A percentile compares a stretch with the other conserved stretches of the same genome.
Conservation (phyloP, 805 yeast genomes). For the Blastobotrys muscicola region DNA sequence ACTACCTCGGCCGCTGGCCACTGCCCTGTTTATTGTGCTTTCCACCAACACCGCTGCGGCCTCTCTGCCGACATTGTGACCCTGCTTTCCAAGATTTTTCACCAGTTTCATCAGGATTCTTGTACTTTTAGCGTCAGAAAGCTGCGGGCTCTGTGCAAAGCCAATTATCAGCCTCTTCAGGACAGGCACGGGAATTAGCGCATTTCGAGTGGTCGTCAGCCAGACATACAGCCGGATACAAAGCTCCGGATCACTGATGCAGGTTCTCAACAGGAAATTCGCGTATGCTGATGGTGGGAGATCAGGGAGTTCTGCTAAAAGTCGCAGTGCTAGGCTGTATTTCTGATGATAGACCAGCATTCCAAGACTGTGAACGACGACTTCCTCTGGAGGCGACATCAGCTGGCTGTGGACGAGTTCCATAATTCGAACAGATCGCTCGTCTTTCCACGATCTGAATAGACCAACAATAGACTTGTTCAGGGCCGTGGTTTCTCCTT, state of each 20-base stretch:
- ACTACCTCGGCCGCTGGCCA: constrained; percentile 17
- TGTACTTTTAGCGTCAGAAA: constrained; percentile 19
- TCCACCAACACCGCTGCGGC: constrained; percentile 18
- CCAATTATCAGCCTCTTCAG: constrained; percentile 18
- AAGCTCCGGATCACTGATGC: constrained; percentile 18
- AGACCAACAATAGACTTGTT: constrained; percentile 9
- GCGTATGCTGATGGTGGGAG: constrained; percentile 8
- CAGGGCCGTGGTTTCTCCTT: neutral
- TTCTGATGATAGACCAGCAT: constrained; percentile 4
- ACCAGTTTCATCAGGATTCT: constrained; percentile 16
- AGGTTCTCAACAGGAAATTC: constrained; percentile 14
- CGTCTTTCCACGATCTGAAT: constrained; percentile 14
- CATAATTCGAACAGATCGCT: constrained; percentile 2
- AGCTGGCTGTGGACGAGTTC: constrained; percentile 13
- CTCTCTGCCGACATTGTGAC: constrained; percentile 2
- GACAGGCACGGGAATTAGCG: constrained; percentile 12
- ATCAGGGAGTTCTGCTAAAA: constrained; percentile 7
- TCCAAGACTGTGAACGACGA: constrained; percentile 4
- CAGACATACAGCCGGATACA: constrained; percentile 15
- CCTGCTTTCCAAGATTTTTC: constrained; percentile 11
- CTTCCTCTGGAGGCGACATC: constrained; percentile 13
- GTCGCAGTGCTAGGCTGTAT: constrained; percentile 8
- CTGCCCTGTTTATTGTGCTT: constrained; percentile 17
- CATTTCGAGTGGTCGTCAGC: constrained; percentile 13
- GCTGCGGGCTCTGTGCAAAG: constrained; percentile 12